These are phyloP conservation scores for Blastocystis sp. DNA, from an alignment of 352 stramenopile genomes.

Conservation along the genomic window DNA sequence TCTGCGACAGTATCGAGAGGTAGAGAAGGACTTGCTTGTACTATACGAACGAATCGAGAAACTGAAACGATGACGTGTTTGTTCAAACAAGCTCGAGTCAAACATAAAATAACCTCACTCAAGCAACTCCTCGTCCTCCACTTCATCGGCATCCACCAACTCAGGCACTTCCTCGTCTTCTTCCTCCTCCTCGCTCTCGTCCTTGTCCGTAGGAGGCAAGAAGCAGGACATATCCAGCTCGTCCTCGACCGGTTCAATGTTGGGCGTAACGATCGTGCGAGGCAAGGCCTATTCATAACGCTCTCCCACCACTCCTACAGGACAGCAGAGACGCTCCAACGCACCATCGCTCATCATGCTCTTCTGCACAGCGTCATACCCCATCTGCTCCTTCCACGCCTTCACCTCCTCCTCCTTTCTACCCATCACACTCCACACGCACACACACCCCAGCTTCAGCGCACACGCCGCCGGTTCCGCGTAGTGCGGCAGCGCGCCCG, in stretches of 20 bases:
- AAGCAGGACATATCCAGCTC: conserved; percentile 56
- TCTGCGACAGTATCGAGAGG: not conserved
- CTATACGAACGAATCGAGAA: not conserved
- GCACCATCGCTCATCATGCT: conserved; percentile 27
- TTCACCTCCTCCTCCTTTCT: conserved; percentile 9
- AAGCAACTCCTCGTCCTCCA: conserved; percentile 4
- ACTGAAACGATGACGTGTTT: not conserved
- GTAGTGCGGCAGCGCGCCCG: conserved; percentile 34
- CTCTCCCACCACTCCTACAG: not conserved
- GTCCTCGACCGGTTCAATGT: conserved; percentile 36
- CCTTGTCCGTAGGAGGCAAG: not conserved
- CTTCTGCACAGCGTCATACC: conserved; percentile 2
- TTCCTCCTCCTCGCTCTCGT: conserved; percentile 32
- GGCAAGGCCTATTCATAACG: not conserved
- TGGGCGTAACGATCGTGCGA: conserved; percentile 22
- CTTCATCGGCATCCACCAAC: not conserved
- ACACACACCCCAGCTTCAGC: conserved; percentile 3
- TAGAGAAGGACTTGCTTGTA: not conserved
- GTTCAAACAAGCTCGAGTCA: not conserved
- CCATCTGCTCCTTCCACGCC: conserved; percentile 53
- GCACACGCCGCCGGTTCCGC: conserved; percentile 8
- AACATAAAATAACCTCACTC: not conserved
- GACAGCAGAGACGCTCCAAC: not conserved
- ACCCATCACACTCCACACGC: not conserved
- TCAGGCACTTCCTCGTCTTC: conserved; percentile 26